Conservation (phyloP, 2,329 filamentous ascomycete genomes). For the Alternaria viburni region DNA sequence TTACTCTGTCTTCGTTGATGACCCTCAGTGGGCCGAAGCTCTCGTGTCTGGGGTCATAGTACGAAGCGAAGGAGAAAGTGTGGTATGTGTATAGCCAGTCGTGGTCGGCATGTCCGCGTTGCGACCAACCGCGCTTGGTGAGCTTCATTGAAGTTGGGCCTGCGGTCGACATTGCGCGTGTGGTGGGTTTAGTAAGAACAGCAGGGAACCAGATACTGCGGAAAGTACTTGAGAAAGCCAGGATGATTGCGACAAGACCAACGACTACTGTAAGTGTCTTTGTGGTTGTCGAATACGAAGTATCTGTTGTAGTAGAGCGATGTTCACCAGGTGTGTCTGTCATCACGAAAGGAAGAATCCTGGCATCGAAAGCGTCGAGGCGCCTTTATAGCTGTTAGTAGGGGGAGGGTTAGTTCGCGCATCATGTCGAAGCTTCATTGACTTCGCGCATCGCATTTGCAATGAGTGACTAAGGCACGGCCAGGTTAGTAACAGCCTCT, state of each 20-base stretch:
- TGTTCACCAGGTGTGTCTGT: slow-evolving; percentile 33
- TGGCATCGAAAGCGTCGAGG: slow-evolving; percentile 9
- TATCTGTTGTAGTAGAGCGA: slow-evolving; percentile 16
- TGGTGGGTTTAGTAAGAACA: slow-evolving; percentile 36
- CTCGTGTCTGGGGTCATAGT: slow-evolving; percentile 70
- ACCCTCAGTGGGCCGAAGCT: slow-evolving; percentile 80
- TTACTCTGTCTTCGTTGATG: slow-evolving; percentile 87
- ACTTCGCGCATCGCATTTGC: slow-evolving; percentile 35
- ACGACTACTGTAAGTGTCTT: slow-evolving; percentile 39
- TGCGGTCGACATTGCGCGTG: slow-evolving; percentile 50
- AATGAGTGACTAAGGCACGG: slow-evolving; percentile 44
- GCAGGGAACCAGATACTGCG: slow-evolving; percentile 44
- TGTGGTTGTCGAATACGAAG: slow-evolving; percentile 24
- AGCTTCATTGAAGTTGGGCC: slow-evolving; percentile 62
- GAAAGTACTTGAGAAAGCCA: slow-evolving; percentile 54
- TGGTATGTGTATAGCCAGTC: slow-evolving; percentile 90
- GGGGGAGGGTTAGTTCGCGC: slow-evolving; percentile 25
- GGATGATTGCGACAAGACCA: slow-evolving; percentile 50
- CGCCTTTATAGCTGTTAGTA: slow-evolving; percentile 38
- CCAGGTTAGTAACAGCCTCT: slow-evolving; percentile 9
- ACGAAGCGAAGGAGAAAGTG: slow-evolving; percentile 80
- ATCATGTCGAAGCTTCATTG: slow-evolving; percentile 30
- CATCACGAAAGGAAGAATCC: slow-evolving; percentile 31
- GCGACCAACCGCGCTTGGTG: slow-evolving; percentile 72
- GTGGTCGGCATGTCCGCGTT: slow-evolving; percentile 79